A percentile compares a stretch with the other conserved stretches of the same genome.
phyloP scores from a whole-genome alignment of 176 grass and related monocot genomes.

The Musa acuminata region DNA sequence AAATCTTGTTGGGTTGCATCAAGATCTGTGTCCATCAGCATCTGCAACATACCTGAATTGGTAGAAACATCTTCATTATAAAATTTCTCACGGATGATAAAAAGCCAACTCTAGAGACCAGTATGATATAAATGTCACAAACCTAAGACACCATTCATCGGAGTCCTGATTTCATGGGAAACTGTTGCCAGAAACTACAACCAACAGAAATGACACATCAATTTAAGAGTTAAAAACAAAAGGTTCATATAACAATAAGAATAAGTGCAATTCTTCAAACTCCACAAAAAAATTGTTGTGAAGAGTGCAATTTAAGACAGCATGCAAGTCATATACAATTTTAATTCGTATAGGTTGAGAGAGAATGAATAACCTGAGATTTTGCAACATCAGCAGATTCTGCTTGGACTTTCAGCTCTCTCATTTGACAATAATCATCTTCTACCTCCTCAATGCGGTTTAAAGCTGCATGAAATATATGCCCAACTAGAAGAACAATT shows the following conservation, averaged over 20 bases:
- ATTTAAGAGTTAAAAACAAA: background rate
- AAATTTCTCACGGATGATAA: background rate
- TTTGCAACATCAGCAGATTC: slow-evolving; percentile 84
- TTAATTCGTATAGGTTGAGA: background rate
- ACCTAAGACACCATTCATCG: slow-evolving; percentile 91
- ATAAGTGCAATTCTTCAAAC: background rate
- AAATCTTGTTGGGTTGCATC: slow-evolving; percentile 78
- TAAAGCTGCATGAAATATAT: slow-evolving; percentile 66
- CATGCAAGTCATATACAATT: too few species aligned
- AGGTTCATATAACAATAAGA: background rate
- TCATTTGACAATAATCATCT: slow-evolving; percentile 52
- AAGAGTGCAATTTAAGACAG: background rate
- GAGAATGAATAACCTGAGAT: slow-evolving; percentile 41
- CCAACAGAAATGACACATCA: slow-evolving; percentile 29
- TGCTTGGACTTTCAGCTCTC: slow-evolving; percentile 52
- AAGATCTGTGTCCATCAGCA: slow-evolving; percentile 78
- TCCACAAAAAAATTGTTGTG: background rate
- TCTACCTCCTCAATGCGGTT: slow-evolving; percentile 63
- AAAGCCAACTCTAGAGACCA: slow-evolving; percentile 6
- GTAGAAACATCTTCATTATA: background rate
- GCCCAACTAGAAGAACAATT: slow-evolving; percentile 63
- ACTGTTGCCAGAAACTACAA: slow-evolving; percentile 84
- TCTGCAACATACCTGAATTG: slow-evolving; percentile 70
- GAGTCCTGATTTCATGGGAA: slow-evolving; percentile 86
- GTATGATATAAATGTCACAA: slow-evolving; percentile 5